phyloP scores from a whole-genome alignment of 495 filamentous ascomycete genomes.

The Talaromyces trachyspermus region DNA sequence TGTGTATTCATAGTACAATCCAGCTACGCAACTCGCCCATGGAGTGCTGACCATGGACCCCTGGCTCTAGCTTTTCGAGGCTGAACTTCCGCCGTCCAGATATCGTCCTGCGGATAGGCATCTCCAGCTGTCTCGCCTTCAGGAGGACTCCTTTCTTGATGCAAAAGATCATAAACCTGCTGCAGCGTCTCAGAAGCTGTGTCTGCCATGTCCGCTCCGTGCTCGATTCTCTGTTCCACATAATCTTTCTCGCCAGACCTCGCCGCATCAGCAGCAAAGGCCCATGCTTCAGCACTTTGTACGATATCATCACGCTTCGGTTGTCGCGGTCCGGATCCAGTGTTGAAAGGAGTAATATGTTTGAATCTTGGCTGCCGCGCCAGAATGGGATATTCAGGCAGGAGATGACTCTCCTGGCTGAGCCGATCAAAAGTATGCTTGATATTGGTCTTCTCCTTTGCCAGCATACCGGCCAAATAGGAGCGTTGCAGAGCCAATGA shows the following conservation, averaged over 20 bases:
- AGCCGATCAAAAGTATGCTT: slow-evolving; percentile 51
- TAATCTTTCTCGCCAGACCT: slow-evolving; percentile 24
- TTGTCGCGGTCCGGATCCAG: slow-evolving; percentile 18
- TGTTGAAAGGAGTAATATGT: slow-evolving; percentile 27
- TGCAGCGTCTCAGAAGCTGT: slow-evolving; percentile 25
- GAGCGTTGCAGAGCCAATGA: slow-evolving; percentile 56
- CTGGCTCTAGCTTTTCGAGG: slow-evolving; percentile 16
- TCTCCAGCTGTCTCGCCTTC: slow-evolving; percentile 12
- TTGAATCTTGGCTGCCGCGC: slow-evolving; percentile 38
- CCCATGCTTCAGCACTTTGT: slow-evolving; percentile 37
- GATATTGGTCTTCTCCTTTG: slow-evolving; percentile 52
- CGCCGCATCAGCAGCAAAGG: slow-evolving; percentile 41
- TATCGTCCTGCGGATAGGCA: no score
- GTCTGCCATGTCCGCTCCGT: slow-evolving; percentile 25
- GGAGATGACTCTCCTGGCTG: slow-evolving; percentile 61
- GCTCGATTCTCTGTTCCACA: slow-evolving; percentile 29
- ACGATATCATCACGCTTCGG: slow-evolving; percentile 25
- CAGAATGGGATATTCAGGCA: slow-evolving; percentile 53
- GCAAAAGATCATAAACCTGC: slow-evolving; percentile 27
- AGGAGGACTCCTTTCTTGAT: slow-evolving; percentile 28
- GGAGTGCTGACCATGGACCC: slow-evolving; percentile 33
- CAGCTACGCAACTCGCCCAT: slow-evolving; percentile 29
- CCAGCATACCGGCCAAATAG: slow-evolving; percentile 49
- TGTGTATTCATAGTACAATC: no score
- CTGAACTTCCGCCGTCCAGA: slow-evolving; percentile 27